phyloP scores from a whole-genome alignment of 1,284 basidiomycete species.

The Tilletia indica region DNA sequence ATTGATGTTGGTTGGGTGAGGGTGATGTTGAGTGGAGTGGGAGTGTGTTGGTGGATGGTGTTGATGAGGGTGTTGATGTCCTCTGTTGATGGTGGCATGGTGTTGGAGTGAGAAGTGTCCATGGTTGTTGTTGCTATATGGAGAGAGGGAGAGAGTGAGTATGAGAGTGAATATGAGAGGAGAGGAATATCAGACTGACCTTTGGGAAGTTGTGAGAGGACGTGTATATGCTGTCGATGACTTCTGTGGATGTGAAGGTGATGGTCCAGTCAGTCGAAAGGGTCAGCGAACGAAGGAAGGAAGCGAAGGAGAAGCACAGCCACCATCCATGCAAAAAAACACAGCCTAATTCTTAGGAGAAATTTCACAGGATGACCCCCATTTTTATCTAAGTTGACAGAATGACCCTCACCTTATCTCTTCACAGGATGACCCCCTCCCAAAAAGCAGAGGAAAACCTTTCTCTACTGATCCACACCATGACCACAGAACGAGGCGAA shows the following conservation, averaged over 20 bases:
- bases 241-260: not conserved
- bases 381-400: too few relatives aligned
- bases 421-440: too few relatives aligned
- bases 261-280: not conserved
- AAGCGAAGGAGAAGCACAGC: constrained; percentile 3
- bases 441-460: too few relatives aligned
- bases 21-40: not conserved
- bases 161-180: too few relatives aligned
- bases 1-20: not conserved
- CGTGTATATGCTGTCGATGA: too few relatives aligned
- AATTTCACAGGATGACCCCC: too few relatives aligned
- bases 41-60: not conserved
- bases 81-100: not conserved
- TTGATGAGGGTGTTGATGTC: not conserved
- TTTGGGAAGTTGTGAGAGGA: not conserved
- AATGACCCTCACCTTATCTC: too few relatives aligned
- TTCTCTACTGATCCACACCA: not conserved
- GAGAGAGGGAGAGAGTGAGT: too few relatives aligned
- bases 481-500: too few relatives aligned
- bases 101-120: too few relatives aligned
- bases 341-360: not conserved
- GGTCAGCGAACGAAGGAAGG: not conserved
- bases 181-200: not conserved
- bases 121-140: not conserved
- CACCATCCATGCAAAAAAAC: not conserved